phyloP scores from a whole-genome alignment of 805 yeast species.

The Saccharomycopsis sp. region DNA sequence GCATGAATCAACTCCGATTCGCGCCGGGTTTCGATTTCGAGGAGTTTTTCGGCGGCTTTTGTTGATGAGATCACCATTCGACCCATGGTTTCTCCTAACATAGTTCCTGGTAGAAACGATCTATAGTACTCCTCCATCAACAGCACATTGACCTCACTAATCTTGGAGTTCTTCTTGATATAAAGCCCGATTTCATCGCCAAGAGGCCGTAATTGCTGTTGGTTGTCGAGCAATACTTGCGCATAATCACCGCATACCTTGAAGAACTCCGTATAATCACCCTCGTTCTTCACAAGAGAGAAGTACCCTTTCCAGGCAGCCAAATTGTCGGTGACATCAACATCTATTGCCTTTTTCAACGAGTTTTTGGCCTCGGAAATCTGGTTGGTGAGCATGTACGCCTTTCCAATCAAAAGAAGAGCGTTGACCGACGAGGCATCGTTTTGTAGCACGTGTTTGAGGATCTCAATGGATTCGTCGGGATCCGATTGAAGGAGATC shows the following conservation, averaged over 20 bases:
- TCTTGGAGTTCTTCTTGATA: conserved; percentile 29
- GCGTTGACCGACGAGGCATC: conserved; percentile 63
- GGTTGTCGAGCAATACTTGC: conserved; percentile 35
- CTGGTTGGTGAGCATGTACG: conserved; percentile 42
- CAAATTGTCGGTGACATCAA: conserved; percentile 42
- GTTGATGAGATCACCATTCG: conserved; percentile 40
- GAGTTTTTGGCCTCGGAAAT: conserved; percentile 34
- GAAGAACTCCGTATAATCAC: conserved; percentile 40
- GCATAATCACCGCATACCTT: conserved; percentile 40
- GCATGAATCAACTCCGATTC: conserved; percentile 40
- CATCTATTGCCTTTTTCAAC: conserved; percentile 43
- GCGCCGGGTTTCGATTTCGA: conserved; percentile 33
- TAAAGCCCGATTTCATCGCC: conserved; percentile 39
- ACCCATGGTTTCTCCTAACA: conserved; percentile 47
- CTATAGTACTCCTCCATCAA: conserved; percentile 44
- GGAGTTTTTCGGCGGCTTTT: conserved; percentile 38
- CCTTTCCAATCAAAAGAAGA: conserved; percentile 64
- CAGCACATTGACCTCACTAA: conserved; percentile 23
- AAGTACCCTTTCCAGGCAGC: conserved; percentile 81
- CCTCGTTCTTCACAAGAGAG: conserved; percentile 34
- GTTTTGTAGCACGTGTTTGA: conserved; percentile 46
- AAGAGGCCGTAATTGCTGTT: conserved; percentile 31
- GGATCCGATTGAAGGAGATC: conserved; percentile 50
- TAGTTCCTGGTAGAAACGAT: conserved; percentile 49
- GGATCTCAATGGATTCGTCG: conserved; percentile 51